Percentiles rank a stretch among this genome's conserved stretches.
phyloP scores from a whole-genome alignment of 2,329 filamentous ascomycete genomes.

The Epichloe sylvatica region DNA sequence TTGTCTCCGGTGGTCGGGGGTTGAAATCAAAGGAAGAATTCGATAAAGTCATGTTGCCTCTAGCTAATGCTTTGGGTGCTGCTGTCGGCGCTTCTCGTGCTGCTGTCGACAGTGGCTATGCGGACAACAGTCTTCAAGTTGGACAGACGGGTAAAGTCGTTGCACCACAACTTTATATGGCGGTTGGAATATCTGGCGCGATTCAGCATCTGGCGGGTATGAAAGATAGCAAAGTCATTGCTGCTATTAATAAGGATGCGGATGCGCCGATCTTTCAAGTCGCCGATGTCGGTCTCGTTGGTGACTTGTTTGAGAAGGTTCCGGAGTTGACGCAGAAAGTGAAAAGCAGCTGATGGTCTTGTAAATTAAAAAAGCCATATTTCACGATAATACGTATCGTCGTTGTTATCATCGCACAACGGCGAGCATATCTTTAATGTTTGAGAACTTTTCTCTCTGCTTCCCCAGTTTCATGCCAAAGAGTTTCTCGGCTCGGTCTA shows the following conservation, averaged over 20 bases:
- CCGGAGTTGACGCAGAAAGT: slow-evolving; percentile 94
- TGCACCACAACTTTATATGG: slow-evolving; percentile 87
- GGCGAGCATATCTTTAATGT: slow-evolving; percentile 42
- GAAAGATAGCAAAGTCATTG: slow-evolving; percentile 99
- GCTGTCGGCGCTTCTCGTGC: slow-evolving; percentile 90
- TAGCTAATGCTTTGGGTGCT: slow-evolving; percentile 87
- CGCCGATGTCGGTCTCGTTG: slow-evolving; percentile 88
- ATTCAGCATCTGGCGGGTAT: slow-evolving; percentile 98
- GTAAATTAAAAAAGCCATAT: background rate
- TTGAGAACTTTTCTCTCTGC: slow-evolving; percentile 57
- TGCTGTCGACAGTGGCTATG: slow-evolving; percentile 92
- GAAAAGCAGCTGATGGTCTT: slow-evolving; percentile 35
- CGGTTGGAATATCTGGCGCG: slow-evolving; percentile 88
- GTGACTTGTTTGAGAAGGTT: slow-evolving; percentile 89
- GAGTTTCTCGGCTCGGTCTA: slow-evolving; percentile 63
- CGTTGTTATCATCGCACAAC: slow-evolving; percentile 26
- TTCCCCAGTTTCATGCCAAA: slow-evolving; percentile 57
- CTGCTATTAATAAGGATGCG: slow-evolving; percentile 93
- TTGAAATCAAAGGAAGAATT: slow-evolving; percentile 98
- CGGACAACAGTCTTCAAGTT: slow-evolving; percentile 95
- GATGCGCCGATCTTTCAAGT: slow-evolving; percentile 98
- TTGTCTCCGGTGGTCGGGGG: slow-evolving; percentile 92
- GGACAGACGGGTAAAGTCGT: slow-evolving; percentile 99
- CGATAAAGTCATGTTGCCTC: slow-evolving; percentile 77
- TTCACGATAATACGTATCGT: background rate